These are phyloP conservation scores for Phytophthora hibernalis DNA, from an alignment of 352 stramenopile species.

Conservation along the genomic window DNA sequence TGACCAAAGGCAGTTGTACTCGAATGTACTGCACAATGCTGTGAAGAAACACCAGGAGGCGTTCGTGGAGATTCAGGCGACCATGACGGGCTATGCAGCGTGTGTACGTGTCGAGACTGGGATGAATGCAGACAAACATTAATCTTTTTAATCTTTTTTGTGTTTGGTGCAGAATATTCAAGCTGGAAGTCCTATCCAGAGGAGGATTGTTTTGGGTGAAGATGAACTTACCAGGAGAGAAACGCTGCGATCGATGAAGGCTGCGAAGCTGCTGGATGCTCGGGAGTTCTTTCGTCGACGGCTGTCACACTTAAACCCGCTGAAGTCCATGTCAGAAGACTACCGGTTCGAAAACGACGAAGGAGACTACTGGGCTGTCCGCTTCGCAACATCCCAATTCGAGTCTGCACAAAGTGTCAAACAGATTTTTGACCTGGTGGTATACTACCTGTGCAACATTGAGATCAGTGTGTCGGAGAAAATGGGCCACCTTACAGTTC, in stretches of 20 bases:
- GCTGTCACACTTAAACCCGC: constrained; percentile 28
- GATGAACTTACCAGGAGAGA: constrained; percentile 26
- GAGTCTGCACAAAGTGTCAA: constrained; percentile 31
- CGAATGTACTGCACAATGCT: constrained; percentile 36
- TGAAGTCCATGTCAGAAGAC: constrained; percentile 40
- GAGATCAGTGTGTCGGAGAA: constrained; percentile 53
- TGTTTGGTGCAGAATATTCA: constrained; percentile 36
- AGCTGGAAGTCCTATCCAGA: constrained; percentile 40
- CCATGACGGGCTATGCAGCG: constrained; percentile 36
- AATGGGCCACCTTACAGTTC: constrained; percentile 42
- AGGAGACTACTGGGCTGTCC: constrained; percentile 38
- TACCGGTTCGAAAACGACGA: constrained; percentile 38
- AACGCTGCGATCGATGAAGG: constrained; percentile 24
- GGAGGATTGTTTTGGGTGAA: constrained; percentile 24
- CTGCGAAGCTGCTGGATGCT: constrained; percentile 29
- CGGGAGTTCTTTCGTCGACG: constrained; percentile 25
- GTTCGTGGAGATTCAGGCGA: constrained; percentile 38
- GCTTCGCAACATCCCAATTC: constrained; percentile 40
- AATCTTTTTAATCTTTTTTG: background rate
- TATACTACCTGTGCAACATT: constrained; percentile 46
- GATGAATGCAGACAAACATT: background rate
- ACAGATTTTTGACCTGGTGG: constrained; percentile 45
- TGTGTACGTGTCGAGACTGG: constrained; percentile 30
- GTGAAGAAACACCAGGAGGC: constrained; percentile 38
- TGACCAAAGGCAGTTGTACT: constrained; percentile 21